Evolutionary conservation across 345 rosid genomes (phyloP).

Genomic region (Ceriops zippeliana): DNA sequence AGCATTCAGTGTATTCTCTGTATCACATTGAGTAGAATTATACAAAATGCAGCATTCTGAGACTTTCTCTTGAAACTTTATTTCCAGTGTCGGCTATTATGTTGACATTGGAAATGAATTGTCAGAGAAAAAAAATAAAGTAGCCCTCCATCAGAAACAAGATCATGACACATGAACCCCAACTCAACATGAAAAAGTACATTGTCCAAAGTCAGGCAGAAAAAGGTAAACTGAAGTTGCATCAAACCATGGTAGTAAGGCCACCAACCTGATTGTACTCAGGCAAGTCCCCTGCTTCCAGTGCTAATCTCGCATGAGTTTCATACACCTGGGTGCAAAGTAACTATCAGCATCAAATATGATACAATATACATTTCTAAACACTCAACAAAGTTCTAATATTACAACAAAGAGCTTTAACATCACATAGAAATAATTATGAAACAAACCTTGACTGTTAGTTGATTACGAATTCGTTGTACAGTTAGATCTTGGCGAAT

Average conservation of each 20-base stretch:
- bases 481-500: conserved; percentile 98
- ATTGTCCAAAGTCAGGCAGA: no score
- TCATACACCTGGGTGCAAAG: conserved; percentile 75
- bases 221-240: neutral
- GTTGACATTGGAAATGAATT: no score
- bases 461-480: conserved; percentile 77
- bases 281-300: conserved; percentile 85
- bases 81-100: no score
- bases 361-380: neutral
- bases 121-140: no score
- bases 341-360: conserved; percentile 10
- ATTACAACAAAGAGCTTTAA: neutral
- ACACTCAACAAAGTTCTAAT: neutral
- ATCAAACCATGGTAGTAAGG: neutral
- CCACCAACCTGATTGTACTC: conserved; percentile 93
- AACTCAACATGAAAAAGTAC: no score
- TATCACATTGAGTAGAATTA: no score
- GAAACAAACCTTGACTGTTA: conserved; percentile 73
- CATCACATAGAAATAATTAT: neutral
- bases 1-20: no score
- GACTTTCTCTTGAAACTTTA: no score
- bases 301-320: conserved; percentile 94
- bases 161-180: no score
- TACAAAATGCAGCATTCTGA: no score
- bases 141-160: no score